Evolutionary conservation across 2,329 filamentous ascomycete species (phyloP).

Genomic region (Penicillium sp.): DNA sequence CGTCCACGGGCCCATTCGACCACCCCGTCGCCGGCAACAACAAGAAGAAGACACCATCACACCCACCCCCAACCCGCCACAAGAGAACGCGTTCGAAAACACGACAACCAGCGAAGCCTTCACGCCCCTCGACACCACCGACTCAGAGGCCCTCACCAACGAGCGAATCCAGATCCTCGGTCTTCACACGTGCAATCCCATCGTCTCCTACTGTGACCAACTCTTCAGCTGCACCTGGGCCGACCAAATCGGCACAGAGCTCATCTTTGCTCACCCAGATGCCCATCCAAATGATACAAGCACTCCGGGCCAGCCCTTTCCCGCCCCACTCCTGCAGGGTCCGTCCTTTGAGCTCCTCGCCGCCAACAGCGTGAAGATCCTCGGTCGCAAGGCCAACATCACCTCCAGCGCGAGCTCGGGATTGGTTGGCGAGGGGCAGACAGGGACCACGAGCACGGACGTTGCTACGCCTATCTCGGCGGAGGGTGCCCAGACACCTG

Average conservation of each 20-base stretch:
- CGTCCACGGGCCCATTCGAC: conserved; percentile 43
- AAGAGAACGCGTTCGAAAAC: conserved; percentile 14
- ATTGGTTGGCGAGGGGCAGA: conserved; percentile 7
- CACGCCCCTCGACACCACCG: conserved; percentile 45
- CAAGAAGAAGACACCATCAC: conserved; percentile 25
- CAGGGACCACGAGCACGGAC: not conserved
- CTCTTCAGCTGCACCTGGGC: conserved; percentile 82
- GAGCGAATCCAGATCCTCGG: conserved; percentile 76
- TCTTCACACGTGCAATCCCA: conserved; percentile 73
- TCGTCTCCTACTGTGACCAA: conserved; percentile 77
- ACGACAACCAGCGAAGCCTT: conserved; percentile 35
- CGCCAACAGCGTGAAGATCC: conserved; percentile 70
- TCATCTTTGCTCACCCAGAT: conserved; percentile 65
- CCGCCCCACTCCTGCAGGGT: conserved; percentile 48
- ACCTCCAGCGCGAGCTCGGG: conserved; percentile 47
- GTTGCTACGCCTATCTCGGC: conserved; percentile 1
- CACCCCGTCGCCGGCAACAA: conserved; percentile 36
- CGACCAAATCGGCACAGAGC: conserved; percentile 80
- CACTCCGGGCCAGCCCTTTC: conserved; percentile 21
- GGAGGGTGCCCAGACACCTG: not conserved
- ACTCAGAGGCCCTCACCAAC: conserved; percentile 26
- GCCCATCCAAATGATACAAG: conserved; percentile 31
- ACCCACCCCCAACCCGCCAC: conserved; percentile 19
- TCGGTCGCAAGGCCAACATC: conserved; percentile 67
- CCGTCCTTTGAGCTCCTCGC: conserved; percentile 70